Percentiles rank a stretch among this genome's conserved stretches.
Conservation (phyloP, 2,329 filamentous ascomycete genomes). For the Trichoderma hamatum region DNA sequence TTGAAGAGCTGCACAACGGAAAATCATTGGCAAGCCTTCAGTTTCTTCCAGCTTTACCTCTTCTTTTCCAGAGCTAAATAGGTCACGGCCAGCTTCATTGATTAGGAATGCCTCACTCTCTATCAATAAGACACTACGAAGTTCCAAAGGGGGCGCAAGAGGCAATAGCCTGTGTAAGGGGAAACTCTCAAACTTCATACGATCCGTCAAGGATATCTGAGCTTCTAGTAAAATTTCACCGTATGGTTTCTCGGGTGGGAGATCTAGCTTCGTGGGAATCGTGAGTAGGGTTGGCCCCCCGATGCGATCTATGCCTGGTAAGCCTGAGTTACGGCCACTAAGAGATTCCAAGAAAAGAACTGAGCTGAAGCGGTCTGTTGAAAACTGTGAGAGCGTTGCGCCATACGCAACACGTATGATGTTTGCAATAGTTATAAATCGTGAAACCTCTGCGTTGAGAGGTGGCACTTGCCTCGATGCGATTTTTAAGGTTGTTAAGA, state of each 20-base stretch:
- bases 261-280: background rate
- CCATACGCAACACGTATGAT: constrained; percentile 14
- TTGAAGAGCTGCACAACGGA: background rate
- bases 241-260: background rate
- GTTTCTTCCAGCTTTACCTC: constrained; percentile 13
- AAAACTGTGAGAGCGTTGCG: background rate
- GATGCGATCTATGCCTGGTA: constrained; percentile 9
- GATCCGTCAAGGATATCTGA: background rate
- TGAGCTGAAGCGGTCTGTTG: background rate
- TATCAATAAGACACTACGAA: constrained; percentile 5
- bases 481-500: background rate
- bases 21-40: constrained; percentile 10
- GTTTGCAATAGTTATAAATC: background rate
- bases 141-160: background rate
- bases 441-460: background rate
- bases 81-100: background rate
- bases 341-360: constrained; percentile 12
- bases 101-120: constrained; percentile 4
- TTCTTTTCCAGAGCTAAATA: background rate
- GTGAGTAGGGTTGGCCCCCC: constrained; percentile 13
- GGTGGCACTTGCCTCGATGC: background rate
- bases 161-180: constrained; percentile 3
- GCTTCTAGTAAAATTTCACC: background rate
- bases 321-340: background rate
- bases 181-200: constrained; percentile 11